These are phyloP conservation scores for Akanthomyces lecanii DNA, from an alignment of 2,329 filamentous ascomycete species.

Conservation along the genomic window DNA sequence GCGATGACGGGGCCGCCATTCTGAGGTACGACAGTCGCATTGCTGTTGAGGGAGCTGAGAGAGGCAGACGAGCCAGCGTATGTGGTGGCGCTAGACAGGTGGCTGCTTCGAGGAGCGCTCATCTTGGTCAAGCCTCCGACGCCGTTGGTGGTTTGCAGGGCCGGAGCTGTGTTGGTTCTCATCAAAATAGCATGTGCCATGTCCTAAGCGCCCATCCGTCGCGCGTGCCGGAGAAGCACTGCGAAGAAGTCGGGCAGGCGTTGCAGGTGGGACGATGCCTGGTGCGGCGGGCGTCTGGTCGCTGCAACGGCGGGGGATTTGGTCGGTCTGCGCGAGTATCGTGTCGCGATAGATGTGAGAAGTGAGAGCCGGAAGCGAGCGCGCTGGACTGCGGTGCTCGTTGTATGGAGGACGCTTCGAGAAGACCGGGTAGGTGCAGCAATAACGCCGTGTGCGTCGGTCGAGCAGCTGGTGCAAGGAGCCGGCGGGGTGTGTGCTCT, in stretches of 20 bases:
- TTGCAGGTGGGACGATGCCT: neutral
- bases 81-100: constrained; percentile 58
- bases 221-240: constrained; percentile 7
- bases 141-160: constrained; percentile 47
- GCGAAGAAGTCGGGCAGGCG: constrained; percentile 9
- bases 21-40: constrained; percentile 40
- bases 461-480: constrained; percentile 5
- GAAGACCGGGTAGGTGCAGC: neutral
- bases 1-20: constrained; percentile 64
- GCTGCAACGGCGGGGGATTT: neutral
- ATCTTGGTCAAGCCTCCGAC: constrained; percentile 45
- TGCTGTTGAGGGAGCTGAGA: constrained; percentile 44
- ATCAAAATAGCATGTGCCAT: constrained; percentile 59
- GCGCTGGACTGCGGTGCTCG: neutral
- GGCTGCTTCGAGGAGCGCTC: constrained; percentile 55
- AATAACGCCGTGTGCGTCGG: constrained; percentile 9
- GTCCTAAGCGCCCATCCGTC: constrained; percentile 42
- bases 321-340: neutral
- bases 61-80: constrained; percentile 51
- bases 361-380: neutral
- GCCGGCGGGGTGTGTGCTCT: constrained; percentile 6
- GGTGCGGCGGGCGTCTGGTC: neutral
- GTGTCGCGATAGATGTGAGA: neutral
- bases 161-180: constrained; percentile 55
- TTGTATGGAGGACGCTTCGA: neutral